Evolutionary conservation across 2,329 filamentous ascomycete species (phyloP), one percentile per base, ranked within the genome.

Genomic region (Diaporthe nobilis): DNA sequence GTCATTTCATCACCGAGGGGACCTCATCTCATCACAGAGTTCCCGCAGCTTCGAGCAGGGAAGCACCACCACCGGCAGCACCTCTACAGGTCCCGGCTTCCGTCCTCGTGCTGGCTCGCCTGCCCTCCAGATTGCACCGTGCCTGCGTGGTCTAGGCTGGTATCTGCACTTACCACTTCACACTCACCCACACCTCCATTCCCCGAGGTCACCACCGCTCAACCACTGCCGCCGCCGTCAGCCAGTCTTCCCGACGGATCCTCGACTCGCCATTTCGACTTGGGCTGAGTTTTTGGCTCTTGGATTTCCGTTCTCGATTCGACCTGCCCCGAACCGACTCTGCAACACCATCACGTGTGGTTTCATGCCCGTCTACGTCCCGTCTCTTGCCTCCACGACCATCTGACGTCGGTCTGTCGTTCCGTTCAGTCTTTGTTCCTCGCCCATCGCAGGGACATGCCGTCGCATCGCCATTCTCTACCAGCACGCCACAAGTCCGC

Each of bases 401-500:
- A 28, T 39, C 49, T 49, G 58, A 70, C 51, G 25, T 67, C 49
- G 58, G 61, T 58, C 58, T 73, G 68, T 61, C 55, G 70, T 55
- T 42, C 31, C 39, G 49, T 72, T 51, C 39, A 39, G 70, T 61
- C 55, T 47, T 60, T 51, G 60, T 67, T 39, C 53, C n/a, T 49
- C 65, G 57, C 67, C 47, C 55, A 39, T 20, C 70, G 37, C 72
- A 60, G 57, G 72, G 75, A 75, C 75, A 72, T 76, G 75, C 72
- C 67, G 75, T 65, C 67, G 72, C 51, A 75, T 60, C 65, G 60
- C 72, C 53, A 44, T 39, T 72, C 60, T 73, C 74, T 68, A 49
- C 58, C 44, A 58, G 44, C n/a, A 51, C 57, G 65, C 58, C 31
- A 70, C 42, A 58, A 47, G 42, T 17, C 44, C 53, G 37, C 39